Base-by-base conservation (phyloP, 345 rosid genomes). In the Syzygium jambos region DNA sequence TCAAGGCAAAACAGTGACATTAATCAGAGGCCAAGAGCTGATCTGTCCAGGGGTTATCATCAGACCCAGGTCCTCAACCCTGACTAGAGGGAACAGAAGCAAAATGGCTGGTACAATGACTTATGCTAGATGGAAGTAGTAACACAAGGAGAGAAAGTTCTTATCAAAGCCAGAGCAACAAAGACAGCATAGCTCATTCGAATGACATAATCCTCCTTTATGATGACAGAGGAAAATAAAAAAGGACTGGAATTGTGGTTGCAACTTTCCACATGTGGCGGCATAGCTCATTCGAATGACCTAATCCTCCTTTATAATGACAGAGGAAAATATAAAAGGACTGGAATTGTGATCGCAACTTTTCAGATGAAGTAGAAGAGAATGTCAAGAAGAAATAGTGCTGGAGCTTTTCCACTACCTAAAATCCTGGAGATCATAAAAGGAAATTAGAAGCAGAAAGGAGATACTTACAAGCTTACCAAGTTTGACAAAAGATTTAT, bases 401-500 rank as follows among this genome's bases (percentile, higher is more conserved):
- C 21, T 22, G 19, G 38, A 61, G 51, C 38, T 65, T 65, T 30
- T 65, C 77, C 43, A 65, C 1, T 30, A 65, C 43, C 78, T 43
- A 61, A 85, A n/a, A 85, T 73, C 65, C 38, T 13, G 87, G 30
- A 77, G 78, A 8, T 78, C 51, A 56, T 52, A 52, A 49, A 19
- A 85, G 57, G 82, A 30, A 84, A 54, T 46, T 85, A 54, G 61
- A 87, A 78, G 85, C 85, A 52, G 87, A 78, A 25, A 88, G 89
- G 80, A 59, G 92, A 92, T 90, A 93, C 99, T 95, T 94, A 98
- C 99, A 98, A 88, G 94, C 92, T 91, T 89, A 94, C 94, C 96
- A 98, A 93, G 91, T 98, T 80, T 51, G 94, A 90, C 89, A 98
- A 91, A 87, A 93, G 98, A 89, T 95, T 89, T 88, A 98, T 96